Percentiles rank a stretch among this genome's conserved stretches.
Conservation (phyloP, 2,329 filamentous ascomycete species). For the Aspergillus jensenii region DNA sequence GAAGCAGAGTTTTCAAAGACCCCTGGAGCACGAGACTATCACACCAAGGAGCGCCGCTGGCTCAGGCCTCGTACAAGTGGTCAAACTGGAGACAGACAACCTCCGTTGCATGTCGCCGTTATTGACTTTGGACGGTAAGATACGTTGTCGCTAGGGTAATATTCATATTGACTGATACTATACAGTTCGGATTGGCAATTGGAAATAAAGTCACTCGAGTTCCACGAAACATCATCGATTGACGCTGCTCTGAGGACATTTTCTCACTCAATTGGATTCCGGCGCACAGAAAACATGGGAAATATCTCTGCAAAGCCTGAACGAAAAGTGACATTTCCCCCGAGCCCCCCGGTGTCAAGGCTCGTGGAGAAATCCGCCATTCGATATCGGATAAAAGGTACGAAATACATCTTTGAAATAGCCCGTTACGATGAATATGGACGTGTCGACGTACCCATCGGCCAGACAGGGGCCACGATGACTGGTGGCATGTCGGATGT, state of each 20-base stretch:
- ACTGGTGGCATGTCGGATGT: slow-evolving; percentile 20
- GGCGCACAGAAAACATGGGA: slow-evolving; percentile 15
- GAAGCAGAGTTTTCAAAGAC: slow-evolving; percentile 37
- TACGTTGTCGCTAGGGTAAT: neutral
- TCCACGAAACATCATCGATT: slow-evolving; percentile 31
- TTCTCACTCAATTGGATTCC: slow-evolving; percentile 29
- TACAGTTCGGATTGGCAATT: slow-evolving; percentile 42
- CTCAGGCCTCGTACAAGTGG: slow-evolving; percentile 28
- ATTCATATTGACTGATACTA: neutral
- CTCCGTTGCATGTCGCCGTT: slow-evolving; percentile 36
- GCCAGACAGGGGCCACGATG: slow-evolving; percentile 5
- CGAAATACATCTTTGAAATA: slow-evolving; percentile 44
- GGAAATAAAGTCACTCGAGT: slow-evolving; percentile 41
- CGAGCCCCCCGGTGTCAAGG: slow-evolving; percentile 25
- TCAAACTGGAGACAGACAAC: slow-evolving; percentile 20
- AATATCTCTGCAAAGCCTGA: slow-evolving; percentile 26
- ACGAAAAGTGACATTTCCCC: slow-evolving; percentile 32
- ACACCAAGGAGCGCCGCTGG: slow-evolving; percentile 37
- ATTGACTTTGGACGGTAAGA: slow-evolving; percentile 39
- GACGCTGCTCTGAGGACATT: slow-evolving; percentile 28
- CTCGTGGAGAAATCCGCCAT: slow-evolving; percentile 42
- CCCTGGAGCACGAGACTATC: slow-evolving; percentile 31
- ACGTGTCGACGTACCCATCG: slow-evolving; percentile 10
- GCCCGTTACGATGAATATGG: slow-evolving; percentile 43
- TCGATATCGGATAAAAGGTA: slow-evolving; percentile 40